Base-by-base conservation (phyloP, 2,329 filamentous ascomycete species). In the Curvularia sp. region DNA sequence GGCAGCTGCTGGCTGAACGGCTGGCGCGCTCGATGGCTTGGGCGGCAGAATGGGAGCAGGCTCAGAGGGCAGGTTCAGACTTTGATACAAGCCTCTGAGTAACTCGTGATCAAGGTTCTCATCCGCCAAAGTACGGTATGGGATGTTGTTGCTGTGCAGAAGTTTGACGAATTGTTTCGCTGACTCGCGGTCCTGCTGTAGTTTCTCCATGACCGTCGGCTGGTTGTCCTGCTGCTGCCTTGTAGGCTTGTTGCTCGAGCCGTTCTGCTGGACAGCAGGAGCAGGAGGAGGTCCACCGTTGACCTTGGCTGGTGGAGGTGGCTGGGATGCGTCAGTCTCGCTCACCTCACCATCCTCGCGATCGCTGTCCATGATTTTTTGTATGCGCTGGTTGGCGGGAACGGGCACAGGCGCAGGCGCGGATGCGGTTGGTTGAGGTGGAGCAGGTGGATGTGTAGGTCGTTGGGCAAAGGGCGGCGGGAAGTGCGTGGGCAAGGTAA, bases 281-380 rank as follows among this genome's bases (percentile, higher is more conserved):
- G 48, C 38, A 69, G 72, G 18, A 65, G 67, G 24, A 72, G 73
- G 39, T 67, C 71, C 33, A 71, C 70, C 30, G 68, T 69, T 22
- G 67, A 65, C 24, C 60, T 61, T 31, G 46, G 56, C 33, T 55
- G 48, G 18, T 47, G 28, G 20, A 49, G 66, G 62, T 10, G 59
- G 54, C 20, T 59, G 54, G 24, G 65, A 61, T 31, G 51, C 38
- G 18, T 71, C 73, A 6, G 61, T 58, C n/a, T 94, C 91, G 62
- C 87, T 90, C 30, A 95, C 75, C 74, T 96, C 92, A 15, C 90
- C 91, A 68, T 96, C 91, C 69, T 95, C 91, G 55, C 79, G 79
- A 56, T 84, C 82, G 54, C 75, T 75, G 46, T 81, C 73, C 49
- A 75, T 64, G 30, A 74, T 69, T 15, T 74, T 69, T 30, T 62